Evolutionary conservation across 2,329 filamentous ascomycete genomes (phyloP).

Genomic region (Aspergillus alliaceus): DNA sequence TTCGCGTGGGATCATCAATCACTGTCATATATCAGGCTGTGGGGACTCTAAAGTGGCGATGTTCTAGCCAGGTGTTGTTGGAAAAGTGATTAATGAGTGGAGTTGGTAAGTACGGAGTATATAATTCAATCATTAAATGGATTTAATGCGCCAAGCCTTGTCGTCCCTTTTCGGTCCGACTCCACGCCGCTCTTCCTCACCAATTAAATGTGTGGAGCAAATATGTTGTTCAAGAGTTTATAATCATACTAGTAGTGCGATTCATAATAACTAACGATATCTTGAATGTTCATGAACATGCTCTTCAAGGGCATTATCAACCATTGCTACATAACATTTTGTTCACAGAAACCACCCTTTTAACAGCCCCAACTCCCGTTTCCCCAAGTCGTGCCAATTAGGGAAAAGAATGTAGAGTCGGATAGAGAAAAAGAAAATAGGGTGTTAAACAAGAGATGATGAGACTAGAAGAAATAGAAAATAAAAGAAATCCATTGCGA

Average conservation of each 20-base stretch:
- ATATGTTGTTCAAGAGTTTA: not conserved
- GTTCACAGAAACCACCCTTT: not conserved
- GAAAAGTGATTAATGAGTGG: not conserved
- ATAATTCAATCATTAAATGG: no score
- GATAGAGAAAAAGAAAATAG: not conserved
- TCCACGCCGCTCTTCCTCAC: not conserved
- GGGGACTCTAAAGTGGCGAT: not conserved
- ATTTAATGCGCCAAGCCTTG: no score
- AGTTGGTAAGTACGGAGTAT: no score
- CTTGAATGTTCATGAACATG: not conserved
- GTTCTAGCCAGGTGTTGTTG: not conserved
- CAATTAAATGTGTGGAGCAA: no score
- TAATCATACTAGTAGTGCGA: no score
- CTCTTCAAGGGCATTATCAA: not conserved
- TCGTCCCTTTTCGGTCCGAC: not conserved
- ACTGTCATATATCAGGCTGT: not conserved
- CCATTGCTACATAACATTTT: not conserved
- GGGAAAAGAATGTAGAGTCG: not conserved
- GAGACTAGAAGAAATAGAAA: not conserved
- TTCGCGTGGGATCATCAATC: not conserved
- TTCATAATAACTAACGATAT: not conserved
- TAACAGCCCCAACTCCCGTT: not conserved
- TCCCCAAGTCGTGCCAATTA: not conserved
- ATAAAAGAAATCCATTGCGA: constrained; percentile 2
- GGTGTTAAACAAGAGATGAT: not conserved